Conservation (phyloP, 495 filamentous ascomycete species). For the Amorphotheca resinae region DNA sequence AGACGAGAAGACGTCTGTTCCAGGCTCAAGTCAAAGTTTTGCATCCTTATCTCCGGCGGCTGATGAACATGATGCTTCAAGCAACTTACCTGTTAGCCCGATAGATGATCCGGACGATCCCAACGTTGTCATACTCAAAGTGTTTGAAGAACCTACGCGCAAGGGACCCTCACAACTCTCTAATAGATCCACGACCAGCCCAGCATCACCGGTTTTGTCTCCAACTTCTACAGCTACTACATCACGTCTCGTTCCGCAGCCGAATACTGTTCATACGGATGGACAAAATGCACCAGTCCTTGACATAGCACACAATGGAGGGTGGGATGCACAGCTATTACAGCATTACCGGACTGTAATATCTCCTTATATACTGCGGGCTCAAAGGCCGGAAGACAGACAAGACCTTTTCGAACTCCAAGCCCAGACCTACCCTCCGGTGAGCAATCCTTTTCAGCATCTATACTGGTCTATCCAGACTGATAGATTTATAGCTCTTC, state of each 20-base stretch:
- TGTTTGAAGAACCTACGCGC: conserved; percentile 35
- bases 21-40: neutral
- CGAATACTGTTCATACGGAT: neutral
- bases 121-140: conserved; percentile 34
- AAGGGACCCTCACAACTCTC: conserved; percentile 11
- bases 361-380: conserved; percentile 28
- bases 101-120: conserved; percentile 22
- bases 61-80: neutral
- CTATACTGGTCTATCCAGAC: neutral
- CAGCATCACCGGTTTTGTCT: conserved; percentile 19
- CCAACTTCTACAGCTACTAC: conserved; percentile 2
- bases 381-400: neutral
- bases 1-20: conserved; percentile 15
- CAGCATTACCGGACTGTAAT: conserved; percentile 34
- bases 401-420: conserved; percentile 35
- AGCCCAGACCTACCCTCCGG: conserved; percentile 36
- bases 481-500: conserved; percentile 29
- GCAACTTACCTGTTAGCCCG: neutral
- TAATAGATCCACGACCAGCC: conserved; percentile 1
- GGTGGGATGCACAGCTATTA: conserved; percentile 27
- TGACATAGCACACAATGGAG: conserved; percentile 18
- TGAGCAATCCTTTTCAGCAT: conserved; percentile 19
- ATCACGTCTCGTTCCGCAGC: neutral
- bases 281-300: conserved; percentile 1
- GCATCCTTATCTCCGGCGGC: neutral